A percentile compares a stretch with the other conserved stretches of the same genome.
Conservation (phyloP, 2,329 filamentous ascomycete species). For the Neofusicoccum sp. region DNA sequence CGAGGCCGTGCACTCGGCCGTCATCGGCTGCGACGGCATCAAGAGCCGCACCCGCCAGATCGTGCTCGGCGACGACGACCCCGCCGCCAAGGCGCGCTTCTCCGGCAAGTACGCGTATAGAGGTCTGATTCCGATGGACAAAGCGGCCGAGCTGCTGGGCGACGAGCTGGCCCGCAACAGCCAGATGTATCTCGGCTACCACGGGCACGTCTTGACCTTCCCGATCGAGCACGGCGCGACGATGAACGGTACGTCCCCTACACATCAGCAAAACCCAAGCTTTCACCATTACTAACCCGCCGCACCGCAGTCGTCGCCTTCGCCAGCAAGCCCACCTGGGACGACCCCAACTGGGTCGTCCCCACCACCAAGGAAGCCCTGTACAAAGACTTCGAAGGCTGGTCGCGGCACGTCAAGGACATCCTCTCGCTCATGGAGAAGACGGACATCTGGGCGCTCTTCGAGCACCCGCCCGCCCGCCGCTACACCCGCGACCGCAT, state of each 20-base stretch:
- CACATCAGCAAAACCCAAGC: background rate
- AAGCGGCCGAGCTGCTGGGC: conserved; percentile 54
- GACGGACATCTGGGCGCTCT: conserved; percentile 52
- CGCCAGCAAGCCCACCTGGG: conserved; percentile 48
- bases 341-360: conserved; percentile 43
- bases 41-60: conserved; percentile 58
- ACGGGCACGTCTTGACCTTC: conserved; percentile 63
- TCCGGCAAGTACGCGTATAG: conserved; percentile 65
- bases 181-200: conserved; percentile 60
- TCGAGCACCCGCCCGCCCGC: conserved; percentile 48
- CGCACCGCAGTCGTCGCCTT: conserved; percentile 50
- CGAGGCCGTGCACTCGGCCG: conserved; percentile 47
- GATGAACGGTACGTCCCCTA: conserved; percentile 54
- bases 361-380: conserved; percentile 47
- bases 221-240: conserved; percentile 59
- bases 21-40: conserved; percentile 67
- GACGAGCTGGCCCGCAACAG: conserved; percentile 51
- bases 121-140: conserved; percentile 61
- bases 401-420: conserved; percentile 43
- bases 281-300: background rate
- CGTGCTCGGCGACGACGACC: conserved; percentile 53
- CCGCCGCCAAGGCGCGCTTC: conserved; percentile 53
- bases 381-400: conserved; percentile 43
- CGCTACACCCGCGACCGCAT: conserved; percentile 41
- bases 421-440: conserved; percentile 52